Percentiles rank a stretch among this genome's conserved stretches.
Evolutionary conservation across 2,329 filamentous ascomycete species (phyloP).

Genomic region (Alternaria conjuncta): DNA sequence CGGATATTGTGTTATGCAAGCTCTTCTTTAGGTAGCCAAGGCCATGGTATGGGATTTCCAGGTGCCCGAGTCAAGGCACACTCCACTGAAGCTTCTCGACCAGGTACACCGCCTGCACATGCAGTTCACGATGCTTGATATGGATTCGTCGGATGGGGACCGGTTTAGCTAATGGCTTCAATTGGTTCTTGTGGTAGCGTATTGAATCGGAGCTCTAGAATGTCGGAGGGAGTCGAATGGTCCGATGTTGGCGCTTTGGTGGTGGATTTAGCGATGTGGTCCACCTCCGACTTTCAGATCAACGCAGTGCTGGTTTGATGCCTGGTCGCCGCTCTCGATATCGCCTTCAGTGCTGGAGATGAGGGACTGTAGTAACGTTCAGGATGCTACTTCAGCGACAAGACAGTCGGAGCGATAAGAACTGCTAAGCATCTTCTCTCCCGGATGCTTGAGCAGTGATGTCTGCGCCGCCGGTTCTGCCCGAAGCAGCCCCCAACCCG

Average conservation of each 20-base stretch:
- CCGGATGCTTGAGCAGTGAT: not conserved
- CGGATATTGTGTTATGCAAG: not conserved
- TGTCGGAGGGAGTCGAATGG: not conserved
- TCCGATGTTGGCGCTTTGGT: not conserved
- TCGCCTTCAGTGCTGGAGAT: fast-evolving
- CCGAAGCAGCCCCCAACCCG: not conserved
- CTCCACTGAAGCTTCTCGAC: not conserved
- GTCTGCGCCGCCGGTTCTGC: not conserved
- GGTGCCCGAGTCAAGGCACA: not conserved
- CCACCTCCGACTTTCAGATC: not conserved
- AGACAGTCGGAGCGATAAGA: not conserved
- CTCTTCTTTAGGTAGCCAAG: not conserved
- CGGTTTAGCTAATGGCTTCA: not conserved
- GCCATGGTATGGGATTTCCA: not conserved
- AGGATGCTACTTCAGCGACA: not conserved
- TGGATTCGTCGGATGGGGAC: not conserved
- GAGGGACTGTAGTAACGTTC: not conserved
- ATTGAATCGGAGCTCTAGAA: not conserved
- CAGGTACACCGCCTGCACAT: not conserved
- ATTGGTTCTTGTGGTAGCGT: not conserved
- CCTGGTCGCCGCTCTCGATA: not conserved
- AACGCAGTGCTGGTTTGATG: not conserved
- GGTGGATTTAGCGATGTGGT: not conserved
- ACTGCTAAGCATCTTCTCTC: not conserved
- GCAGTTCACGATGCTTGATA: not conserved